Evolutionary conservation across 2,329 filamentous ascomycete species (phyloP), one percentile per base, ranked within the genome.

Genomic region (Xylaria sp.): DNA sequence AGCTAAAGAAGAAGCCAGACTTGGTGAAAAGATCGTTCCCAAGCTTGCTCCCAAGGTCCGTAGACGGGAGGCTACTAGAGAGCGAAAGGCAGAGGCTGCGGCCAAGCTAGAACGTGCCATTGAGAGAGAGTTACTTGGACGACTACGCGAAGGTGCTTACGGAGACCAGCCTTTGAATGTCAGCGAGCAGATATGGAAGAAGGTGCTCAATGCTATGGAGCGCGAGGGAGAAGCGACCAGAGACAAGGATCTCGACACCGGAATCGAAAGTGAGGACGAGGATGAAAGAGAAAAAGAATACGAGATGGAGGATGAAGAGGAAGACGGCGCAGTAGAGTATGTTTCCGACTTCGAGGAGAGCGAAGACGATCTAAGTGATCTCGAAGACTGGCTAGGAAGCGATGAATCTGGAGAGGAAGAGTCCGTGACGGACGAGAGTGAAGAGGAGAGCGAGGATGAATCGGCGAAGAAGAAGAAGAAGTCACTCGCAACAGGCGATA

Each of bases 91-190:
- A 11, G 88, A 92, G 78, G 88, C 88, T 19, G 92, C 92, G 7
- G 95, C 95, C 21, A 97, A 97, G 86, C 88, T 99, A 64, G 95
- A 99, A 83, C 84, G 92, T 68, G 93, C 93, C 7, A 98, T 99
- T 77, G 95, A 99, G 84, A 84, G 95, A 58, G 94, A 98, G 79
- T 83, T 99, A 69, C 90, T 99, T 70, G 92, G 98, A 79, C 84
- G 95, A 70, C 80, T 99, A 77, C 86, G 94, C 68, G 94, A 92
- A 74, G 95, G 95, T 47, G 94, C 94, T 2, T 98, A 99, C 78
- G 95, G 95, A 57, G 94, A 98, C 72, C 88, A 92, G 75, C 95
- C 95, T 43, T 83, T 99, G 68, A 99, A 99, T 75, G 94, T 97
- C 54, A 95, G 96, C 77, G 93, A 97, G 77, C 85, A 87, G 14